Base-by-base conservation (phyloP, 140 eudicot species). In the Senecio squalidus region DNA sequence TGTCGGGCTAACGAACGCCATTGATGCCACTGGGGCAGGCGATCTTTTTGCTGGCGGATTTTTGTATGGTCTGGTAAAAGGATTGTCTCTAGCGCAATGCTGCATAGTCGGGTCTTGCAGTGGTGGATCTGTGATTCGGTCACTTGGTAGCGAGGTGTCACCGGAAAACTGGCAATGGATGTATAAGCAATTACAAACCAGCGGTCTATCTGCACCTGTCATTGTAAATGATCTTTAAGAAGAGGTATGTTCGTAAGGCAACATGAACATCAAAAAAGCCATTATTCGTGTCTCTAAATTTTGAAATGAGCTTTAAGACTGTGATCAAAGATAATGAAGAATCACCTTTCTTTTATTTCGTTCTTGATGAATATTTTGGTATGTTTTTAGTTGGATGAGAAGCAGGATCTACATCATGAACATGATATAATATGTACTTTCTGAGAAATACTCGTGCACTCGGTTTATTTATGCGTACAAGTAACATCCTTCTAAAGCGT, bases 1-100 rank as follows among this genome's bases (percentile, higher is more conserved):
- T 9, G 70, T 82, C 2, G 87, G 95, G 26, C 88, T 82, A 48
- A 55, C 95, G 9, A 81, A 71, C 54, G 77, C 87, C n/a, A 52
- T 76, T 14, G 99, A 93, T 67, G 95, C 99, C n/a, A 93, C 99
- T 0, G 99, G 99, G 20, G 99, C 99, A 0, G 96, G 99, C 4
- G 99, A 93, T 59, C 93, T 93, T 16, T 93, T 93, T 64, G 99
- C 99, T 0, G 79, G 96, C 29, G 99, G 99, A 43, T 93, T 93
- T 78, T 69, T 93, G 62, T 93, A 93, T 26, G 99, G 99, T 13
- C 47, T 93, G 61, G 78, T 93, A 41, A 82, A 84, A 58, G 99
- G 96, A 21, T 22, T 88, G 49, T 71, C 94, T 8, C 89, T 93
- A 17, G 94, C 88, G 64, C 95, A 88, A 60, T 93, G 95, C 28